These are phyloP conservation scores for Fraxinus anomala DNA, from an alignment of 257 asterid species.

Conservation along the genomic window DNA sequence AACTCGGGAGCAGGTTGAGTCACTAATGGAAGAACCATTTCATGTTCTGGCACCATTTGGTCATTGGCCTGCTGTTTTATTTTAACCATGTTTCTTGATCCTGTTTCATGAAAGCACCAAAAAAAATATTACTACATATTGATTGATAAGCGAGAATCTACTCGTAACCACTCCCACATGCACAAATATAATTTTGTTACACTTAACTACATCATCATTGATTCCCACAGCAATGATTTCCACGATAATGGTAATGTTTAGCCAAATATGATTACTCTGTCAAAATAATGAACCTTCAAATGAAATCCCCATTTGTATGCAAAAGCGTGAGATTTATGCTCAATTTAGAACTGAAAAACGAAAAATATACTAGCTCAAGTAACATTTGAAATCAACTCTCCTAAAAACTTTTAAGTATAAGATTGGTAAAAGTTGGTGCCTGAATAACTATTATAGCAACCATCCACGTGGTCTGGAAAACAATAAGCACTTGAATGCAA, in stretches of 20 bases:
- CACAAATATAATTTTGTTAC: neutral
- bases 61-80: conserved; percentile 60
- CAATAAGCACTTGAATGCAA: conserved; percentile 52
- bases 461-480: conserved; percentile 53
- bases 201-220: neutral
- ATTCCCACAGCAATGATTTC: neutral
- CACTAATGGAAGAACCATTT: conserved; percentile 67
- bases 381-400: conserved; percentile 2
- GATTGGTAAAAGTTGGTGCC: conserved; percentile 35
- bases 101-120: conserved; percentile 35
- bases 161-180: neutral
- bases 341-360: neutral
- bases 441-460: conserved; percentile 52
- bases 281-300: neutral
- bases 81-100: conserved; percentile 50
- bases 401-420: neutral
- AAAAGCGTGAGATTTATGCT: neutral
- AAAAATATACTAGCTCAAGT: conserved; percentile 11
- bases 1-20: conserved; percentile 60
- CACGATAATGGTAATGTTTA: neutral
- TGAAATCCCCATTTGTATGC: neutral
- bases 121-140: neutral
- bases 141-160: neutral
- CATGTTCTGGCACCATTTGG: conserved; percentile 54
- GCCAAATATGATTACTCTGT: neutral